Percentiles rank a stretch among this genome's conserved stretches.
Conservation (phyloP, 176 grass and related monocot genomes). For the Rhipidocladum racemiflorum region DNA sequence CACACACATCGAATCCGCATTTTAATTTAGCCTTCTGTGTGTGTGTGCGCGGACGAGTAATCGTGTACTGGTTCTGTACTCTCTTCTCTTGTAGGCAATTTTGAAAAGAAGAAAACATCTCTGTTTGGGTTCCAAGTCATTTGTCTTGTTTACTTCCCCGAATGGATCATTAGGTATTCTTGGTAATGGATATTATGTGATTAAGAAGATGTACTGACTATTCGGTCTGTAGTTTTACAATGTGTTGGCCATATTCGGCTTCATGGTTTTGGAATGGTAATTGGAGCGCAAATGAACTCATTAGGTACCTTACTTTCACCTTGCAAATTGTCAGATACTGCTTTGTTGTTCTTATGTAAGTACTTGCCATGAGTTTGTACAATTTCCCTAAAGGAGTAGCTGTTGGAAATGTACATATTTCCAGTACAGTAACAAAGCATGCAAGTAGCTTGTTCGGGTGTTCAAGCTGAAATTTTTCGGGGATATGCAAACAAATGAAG, state of each 20-base stretch:
- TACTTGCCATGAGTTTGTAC: background rate
- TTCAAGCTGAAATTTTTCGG: constrained; percentile 15
- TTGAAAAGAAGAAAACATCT: constrained; percentile 6
- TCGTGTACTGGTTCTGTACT: too few relatives aligned
- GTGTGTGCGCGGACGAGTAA: too few relatives aligned
- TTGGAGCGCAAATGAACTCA: background rate
- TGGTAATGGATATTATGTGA: background rate
- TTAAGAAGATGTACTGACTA: background rate
- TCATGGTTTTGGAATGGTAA: background rate
- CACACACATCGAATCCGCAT: too few relatives aligned
- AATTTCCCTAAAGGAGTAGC: background rate
- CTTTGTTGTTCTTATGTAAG: background rate
- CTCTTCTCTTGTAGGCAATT: constrained; percentile 15
- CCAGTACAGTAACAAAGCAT: background rate
- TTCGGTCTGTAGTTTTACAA: background rate
- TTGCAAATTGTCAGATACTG: background rate
- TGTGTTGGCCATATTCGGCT: background rate
- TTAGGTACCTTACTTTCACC: background rate
- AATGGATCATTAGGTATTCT: background rate
- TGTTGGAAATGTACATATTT: constrained; percentile 18
- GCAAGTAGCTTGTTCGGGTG: background rate
- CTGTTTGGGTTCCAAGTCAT: background rate
- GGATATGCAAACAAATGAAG: constrained; percentile 39
- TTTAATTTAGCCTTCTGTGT: too few relatives aligned
- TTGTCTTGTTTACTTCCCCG: constrained; percentile 8